Percentiles rank a stretch among this genome's conserved stretches.
phyloP scores from a whole-genome alignment of 768 basidiomycete species.

The Russula earlei region DNA sequence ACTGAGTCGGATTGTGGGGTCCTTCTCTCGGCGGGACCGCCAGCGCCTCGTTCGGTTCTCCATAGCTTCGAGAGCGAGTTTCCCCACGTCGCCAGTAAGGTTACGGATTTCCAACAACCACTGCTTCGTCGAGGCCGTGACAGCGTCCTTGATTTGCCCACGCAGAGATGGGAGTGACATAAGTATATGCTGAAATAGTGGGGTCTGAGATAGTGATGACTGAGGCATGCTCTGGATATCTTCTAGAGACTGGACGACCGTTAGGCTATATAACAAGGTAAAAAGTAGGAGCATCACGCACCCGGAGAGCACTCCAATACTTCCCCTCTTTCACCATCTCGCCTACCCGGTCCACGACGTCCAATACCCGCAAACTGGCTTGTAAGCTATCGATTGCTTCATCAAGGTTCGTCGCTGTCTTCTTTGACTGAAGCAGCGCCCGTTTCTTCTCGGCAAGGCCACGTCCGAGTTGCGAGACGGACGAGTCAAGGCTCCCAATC shows the following conservation, averaged over 20 bases:
- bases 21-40: constrained; percentile 76
- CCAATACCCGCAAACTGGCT: constrained; percentile 83
- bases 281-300: constrained; percentile 34
- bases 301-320: constrained; percentile 95
- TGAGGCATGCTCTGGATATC: constrained; percentile 89
- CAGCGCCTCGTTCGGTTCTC: constrained; percentile 73
- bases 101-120: constrained; percentile 96
- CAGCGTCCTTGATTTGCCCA: constrained; percentile 82
- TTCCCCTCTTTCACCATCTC: constrained; percentile 89
- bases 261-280: constrained; percentile 20
- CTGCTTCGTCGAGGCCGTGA: constrained; percentile 90
- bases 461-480: constrained; percentile 80
- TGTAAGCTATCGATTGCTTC: constrained; percentile 95
- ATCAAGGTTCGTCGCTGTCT: constrained; percentile 89
- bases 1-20: constrained; percentile 63
- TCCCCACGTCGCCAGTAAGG: constrained; percentile 75
- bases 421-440: constrained; percentile 77
- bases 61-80: constrained; percentile 85
- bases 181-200: constrained; percentile 85
- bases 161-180: constrained; percentile 88
- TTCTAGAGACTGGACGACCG: constrained; percentile 70
- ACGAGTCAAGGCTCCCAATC: constrained; percentile 80
- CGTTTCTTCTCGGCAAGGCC: constrained; percentile 92
- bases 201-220: constrained; percentile 83
- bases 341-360: constrained; percentile 85